Evolutionary conservation across 1,284 basidiomycete genomes (phyloP).

Genomic region (Apiotrichum brassicae): DNA sequence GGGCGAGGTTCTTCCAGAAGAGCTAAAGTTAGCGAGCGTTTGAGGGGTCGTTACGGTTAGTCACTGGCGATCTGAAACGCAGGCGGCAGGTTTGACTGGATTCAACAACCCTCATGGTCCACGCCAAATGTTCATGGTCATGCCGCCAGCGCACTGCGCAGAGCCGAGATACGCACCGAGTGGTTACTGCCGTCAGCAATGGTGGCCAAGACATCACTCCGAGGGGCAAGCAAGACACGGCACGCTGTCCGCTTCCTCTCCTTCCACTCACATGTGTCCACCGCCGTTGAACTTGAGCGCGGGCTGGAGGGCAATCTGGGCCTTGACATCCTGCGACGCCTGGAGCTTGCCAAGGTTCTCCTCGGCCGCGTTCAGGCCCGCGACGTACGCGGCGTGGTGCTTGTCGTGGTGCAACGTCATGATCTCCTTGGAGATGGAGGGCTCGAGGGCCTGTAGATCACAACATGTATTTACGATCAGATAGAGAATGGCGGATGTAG

Average conservation of each 20-base stretch:
- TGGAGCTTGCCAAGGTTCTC: constrained; percentile 59
- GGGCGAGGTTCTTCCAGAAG: constrained; percentile 94
- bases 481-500: neutral
- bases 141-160: too few relatives aligned
- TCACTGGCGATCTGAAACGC: neutral
- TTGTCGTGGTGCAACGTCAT: constrained; percentile 93
- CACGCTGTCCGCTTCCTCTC: too few relatives aligned
- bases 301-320: constrained; percentile 75
- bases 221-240: too few relatives aligned
- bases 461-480: neutral
- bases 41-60: too few relatives aligned
- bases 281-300: constrained; percentile 90
- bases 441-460: constrained; percentile 52
- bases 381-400: constrained; percentile 92
- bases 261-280: constrained; percentile 52
- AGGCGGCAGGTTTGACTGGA: too few relatives aligned
- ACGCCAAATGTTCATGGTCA: too few relatives aligned
- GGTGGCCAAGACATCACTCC: neutral
- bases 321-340: constrained; percentile 59
- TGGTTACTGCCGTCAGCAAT: constrained; percentile 30
- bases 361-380: constrained; percentile 85
- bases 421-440: constrained; percentile 61
- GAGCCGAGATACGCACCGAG: constrained; percentile 29
- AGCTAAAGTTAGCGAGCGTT: too few relatives aligned
- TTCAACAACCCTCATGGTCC: too few relatives aligned